phyloP scores from a whole-genome alignment of 2,329 filamentous ascomycete genomes.

The Fusarium tjaetaba region DNA sequence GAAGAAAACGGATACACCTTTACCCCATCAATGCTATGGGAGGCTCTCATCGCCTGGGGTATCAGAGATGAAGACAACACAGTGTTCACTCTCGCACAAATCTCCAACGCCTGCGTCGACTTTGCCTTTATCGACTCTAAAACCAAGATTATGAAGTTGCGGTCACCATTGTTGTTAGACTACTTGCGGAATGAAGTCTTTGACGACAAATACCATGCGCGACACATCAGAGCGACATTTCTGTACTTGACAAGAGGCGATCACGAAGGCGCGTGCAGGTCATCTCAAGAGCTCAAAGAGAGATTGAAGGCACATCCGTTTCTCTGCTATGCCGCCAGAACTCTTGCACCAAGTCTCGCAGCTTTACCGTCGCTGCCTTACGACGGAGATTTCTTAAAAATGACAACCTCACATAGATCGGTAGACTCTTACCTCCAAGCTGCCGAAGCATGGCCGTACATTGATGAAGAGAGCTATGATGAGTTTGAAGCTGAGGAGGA shows the following conservation, averaged over 20 bases:
- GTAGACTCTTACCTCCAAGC: conserved; percentile 4
- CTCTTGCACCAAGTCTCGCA: neutral
- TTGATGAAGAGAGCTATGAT: neutral
- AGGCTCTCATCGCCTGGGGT: neutral
- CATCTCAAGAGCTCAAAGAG: neutral
- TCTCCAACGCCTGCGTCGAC: neutral
- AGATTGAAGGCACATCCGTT: neutral
- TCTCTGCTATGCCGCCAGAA: conserved; percentile 2
- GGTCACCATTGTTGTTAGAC: neutral
- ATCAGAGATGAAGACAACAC: neutral
- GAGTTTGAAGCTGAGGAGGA: neutral
- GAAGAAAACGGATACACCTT: neutral
- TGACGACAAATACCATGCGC: neutral
- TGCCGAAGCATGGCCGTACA: neutral
- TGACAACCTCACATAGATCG: neutral
- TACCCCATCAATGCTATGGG: neutral
- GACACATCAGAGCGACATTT: neutral
- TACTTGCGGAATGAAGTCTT: neutral
- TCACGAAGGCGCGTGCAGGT: neutral
- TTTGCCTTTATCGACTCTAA: neutral
- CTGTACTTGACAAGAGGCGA: neutral
- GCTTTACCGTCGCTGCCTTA: neutral
- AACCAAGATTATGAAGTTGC: neutral
- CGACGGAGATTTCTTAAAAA: neutral
- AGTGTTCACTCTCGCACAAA: neutral